Evolutionary conservation across 148 eudicot species (phyloP), one percentile per base, ranked within the genome.

Genomic region (Cornus controversa): DNA sequence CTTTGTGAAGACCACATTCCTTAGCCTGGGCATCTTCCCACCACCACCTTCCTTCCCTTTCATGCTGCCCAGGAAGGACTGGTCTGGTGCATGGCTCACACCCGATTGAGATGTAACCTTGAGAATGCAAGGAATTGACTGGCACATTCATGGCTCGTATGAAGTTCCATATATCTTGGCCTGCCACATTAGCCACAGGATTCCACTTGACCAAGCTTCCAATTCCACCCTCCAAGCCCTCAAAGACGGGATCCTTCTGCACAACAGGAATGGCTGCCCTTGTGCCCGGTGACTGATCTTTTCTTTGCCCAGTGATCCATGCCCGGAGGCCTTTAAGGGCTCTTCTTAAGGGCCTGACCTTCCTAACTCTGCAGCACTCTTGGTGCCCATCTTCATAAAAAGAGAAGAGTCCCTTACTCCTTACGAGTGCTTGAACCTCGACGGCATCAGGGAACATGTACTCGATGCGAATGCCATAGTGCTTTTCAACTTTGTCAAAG

Each of bases 11-110:
- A 22, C 78, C 78, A 20, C 78, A 75, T 31, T 75, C 78, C 63
- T 66, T 75, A 14, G 71, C 78, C 71, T 10, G 45, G 2, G 71
- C 70, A 28, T 75, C 71, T 23, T 75, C 78, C 78, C 78, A 75
- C 78, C 78, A 75, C 78, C 78, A 75, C 78, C 78, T 65, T 47
- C 78, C 78, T 28, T 75, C 78, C 63, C 78, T 75, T 23, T 75
- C 78, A 10, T 75, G 78, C 42, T 75, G 78, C 36, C 78, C 78
- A 0, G 78, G 78, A 0, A 75, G 71, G 63, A 75, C 71, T 3
- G 78, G 63, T 60, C 78, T 75, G 2, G 78, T 75, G 25, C 78
- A 75, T 4, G 78, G 78, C 78, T 75, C 78, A 6, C 78, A 75
- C 5, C 78, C 78, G 20, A 75, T 66, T 6, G 78, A 75, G 37